phyloP scores from a whole-genome alignment of 2,329 filamentous ascomycete species.

The Venturia aucupariae region DNA sequence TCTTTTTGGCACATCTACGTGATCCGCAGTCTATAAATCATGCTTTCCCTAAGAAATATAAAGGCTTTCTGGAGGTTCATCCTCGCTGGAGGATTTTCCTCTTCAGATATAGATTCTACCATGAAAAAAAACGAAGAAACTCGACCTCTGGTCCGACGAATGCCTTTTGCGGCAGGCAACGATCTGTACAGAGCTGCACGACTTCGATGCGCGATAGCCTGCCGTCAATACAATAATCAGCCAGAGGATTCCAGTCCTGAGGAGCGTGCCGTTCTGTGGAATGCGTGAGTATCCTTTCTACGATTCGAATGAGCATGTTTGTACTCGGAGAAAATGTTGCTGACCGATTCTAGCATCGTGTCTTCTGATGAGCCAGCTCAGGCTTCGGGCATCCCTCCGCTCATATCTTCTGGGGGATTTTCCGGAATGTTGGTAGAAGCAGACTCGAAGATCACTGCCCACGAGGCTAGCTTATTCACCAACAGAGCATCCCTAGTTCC shows the following conservation, averaged over 20 bases:
- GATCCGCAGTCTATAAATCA: not conserved
- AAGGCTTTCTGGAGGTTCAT: not conserved
- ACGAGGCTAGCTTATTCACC: not conserved
- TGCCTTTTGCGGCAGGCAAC: conserved; percentile 11
- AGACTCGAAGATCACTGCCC: not conserved
- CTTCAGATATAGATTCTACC: not conserved
- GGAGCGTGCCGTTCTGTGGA: conserved; percentile 15
- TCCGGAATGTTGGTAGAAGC: not conserved
- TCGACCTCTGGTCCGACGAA: not conserved
- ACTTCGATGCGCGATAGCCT: conserved; percentile 16
- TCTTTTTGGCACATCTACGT: not conserved
- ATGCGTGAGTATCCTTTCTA: conserved; percentile 12
- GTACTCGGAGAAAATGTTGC: not conserved
- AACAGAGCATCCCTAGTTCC: not conserved
- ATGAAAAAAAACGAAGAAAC: not conserved
- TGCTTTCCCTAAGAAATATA: not conserved
- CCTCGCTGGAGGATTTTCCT: not conserved
- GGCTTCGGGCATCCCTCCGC: not conserved
- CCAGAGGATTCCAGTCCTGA: conserved; percentile 14
- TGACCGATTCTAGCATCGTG: not conserved
- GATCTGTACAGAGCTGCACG: conserved; percentile 11
- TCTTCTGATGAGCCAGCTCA: not conserved
- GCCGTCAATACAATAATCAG: conserved; percentile 15
- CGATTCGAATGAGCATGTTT: not conserved
- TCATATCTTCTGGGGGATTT: not conserved